These are phyloP conservation scores for Aspergillus vadensis DNA, from an alignment of 2,329 filamentous ascomycete genomes.

Conservation along the genomic window DNA sequence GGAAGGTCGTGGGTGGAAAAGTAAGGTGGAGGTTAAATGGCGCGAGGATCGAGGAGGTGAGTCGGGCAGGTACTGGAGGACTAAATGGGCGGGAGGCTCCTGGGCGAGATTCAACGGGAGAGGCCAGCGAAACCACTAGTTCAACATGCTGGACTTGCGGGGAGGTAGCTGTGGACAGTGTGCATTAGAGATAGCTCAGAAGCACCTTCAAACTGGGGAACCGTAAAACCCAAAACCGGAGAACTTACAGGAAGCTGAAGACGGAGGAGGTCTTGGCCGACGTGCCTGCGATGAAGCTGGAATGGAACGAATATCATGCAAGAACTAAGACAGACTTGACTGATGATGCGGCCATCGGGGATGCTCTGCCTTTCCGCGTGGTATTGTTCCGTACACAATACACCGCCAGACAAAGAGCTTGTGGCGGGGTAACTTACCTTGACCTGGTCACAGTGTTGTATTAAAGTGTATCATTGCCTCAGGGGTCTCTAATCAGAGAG, in stretches of 20 bases:
- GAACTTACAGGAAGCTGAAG: not conserved
- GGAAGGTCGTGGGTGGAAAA: constrained; percentile 11
- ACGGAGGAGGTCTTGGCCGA: constrained; percentile 1
- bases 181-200: not conserved
- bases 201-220: not conserved
- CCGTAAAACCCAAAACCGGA: not conserved
- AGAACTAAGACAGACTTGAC: not conserved
- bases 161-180: not conserved
- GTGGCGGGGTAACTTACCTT: not conserved
- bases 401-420: not conserved
- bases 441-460: not conserved
- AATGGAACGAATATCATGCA: not conserved
- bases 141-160: constrained; percentile 18
- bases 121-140: constrained; percentile 27
- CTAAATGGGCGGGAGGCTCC: constrained; percentile 12
- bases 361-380: not conserved
- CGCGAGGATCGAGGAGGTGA: not conserved
- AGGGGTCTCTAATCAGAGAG: not conserved
- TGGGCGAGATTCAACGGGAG: constrained; percentile 20
- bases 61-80: constrained; percentile 11
- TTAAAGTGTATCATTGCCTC: not conserved
- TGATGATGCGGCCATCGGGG: constrained; percentile 1
- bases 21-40: constrained; percentile 17
- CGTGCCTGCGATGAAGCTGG: not conserved
- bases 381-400: not conserved